Percentiles rank a stretch among this genome's conserved stretches.
phyloP scores from a whole-genome alignment of 2,329 filamentous ascomycete species.

The Alternaria infectoria region DNA sequence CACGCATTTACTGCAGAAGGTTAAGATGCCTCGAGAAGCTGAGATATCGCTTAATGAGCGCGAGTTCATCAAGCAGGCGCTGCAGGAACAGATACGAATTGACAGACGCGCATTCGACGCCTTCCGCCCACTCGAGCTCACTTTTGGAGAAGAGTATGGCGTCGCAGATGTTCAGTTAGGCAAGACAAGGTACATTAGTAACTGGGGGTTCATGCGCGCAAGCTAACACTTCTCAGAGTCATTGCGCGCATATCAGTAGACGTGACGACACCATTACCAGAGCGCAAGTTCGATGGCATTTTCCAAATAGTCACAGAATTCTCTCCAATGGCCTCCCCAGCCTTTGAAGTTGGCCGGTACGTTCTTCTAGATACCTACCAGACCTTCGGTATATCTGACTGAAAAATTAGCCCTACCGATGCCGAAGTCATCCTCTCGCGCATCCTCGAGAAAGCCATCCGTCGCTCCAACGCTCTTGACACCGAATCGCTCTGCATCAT shows the following conservation, averaged over 20 bases:
- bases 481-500: slow-evolving; percentile 95
- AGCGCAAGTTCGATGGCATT: slow-evolving; percentile 93
- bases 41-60: slow-evolving; percentile 90
- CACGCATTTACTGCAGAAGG: slow-evolving; percentile 1
- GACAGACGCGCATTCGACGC: slow-evolving; percentile 84
- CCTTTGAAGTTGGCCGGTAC: slow-evolving; percentile 82
- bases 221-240: slow-evolving; percentile 62
- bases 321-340: slow-evolving; percentile 87
- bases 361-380: slow-evolving; percentile 16
- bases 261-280: slow-evolving; percentile 81
- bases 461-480: slow-evolving; percentile 88
- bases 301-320: slow-evolving; percentile 93
- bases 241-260: slow-evolving; percentile 86
- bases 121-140: slow-evolving; percentile 77
- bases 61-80: slow-evolving; percentile 81
- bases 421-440: slow-evolving; percentile 85
- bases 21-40: slow-evolving; percentile 85
- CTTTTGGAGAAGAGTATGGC: slow-evolving; percentile 90
- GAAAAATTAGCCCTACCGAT: slow-evolving; percentile 69
- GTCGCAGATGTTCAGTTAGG: slow-evolving; percentile 86
- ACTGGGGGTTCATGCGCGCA: background rate
- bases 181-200: slow-evolving; percentile 75
- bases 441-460: slow-evolving; percentile 90
- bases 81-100: slow-evolving; percentile 79
- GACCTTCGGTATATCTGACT: slow-evolving; percentile 26